Evolutionary conservation across 106 monocot genomes (phyloP), one percentile per base, ranked within the genome.

Genomic region (Allium fistulosum): DNA sequence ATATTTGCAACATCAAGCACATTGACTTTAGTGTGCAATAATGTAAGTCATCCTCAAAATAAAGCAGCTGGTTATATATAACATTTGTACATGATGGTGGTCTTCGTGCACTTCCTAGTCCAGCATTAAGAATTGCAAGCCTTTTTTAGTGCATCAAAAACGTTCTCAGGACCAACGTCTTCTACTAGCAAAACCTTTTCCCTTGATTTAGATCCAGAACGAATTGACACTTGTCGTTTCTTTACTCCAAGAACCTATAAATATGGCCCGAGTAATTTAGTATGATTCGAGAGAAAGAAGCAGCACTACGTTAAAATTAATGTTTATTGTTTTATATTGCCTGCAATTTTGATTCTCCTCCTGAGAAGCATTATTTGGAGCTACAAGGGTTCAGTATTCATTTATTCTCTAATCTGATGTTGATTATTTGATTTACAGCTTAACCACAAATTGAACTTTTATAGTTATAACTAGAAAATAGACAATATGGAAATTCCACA

Each of bases 121-220:
- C 58, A 50, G 57, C 56, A 84, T 58, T 71, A 56, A 17, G 66
- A 77, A 66, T 64, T 75, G 74, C 78, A 88, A 8, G 76, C 81
- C 66, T 86, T 96, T 18, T 73, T 83, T 47, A 96, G 63, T 51
- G 88, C 80, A 78, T 86, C 79, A 71, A 74, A 84, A 46, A 92
- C 86, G 67, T 55, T 74, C 66, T 80, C 75, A 17, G 84, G 75
- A 67, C 83, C 76, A 28, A 67, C 66, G 7, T 96, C 88, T 67
- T 92, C 71, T 17, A 96, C 88, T 45, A 96, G 69, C 58, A 96
- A 79, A 65, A 88, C 81, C 70, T 96, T 96, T 27, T 86, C 95
- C 68, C 95, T 85, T 7, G 91, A 96, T 69, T 96, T 96, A 26
- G 91, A 91, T n/a, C 95, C 95, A 17, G 91, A 88, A 57, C 91